Base-by-base conservation (phyloP, 805 yeast genomes). In the Wickerhamiella kurtzmanii region DNA sequence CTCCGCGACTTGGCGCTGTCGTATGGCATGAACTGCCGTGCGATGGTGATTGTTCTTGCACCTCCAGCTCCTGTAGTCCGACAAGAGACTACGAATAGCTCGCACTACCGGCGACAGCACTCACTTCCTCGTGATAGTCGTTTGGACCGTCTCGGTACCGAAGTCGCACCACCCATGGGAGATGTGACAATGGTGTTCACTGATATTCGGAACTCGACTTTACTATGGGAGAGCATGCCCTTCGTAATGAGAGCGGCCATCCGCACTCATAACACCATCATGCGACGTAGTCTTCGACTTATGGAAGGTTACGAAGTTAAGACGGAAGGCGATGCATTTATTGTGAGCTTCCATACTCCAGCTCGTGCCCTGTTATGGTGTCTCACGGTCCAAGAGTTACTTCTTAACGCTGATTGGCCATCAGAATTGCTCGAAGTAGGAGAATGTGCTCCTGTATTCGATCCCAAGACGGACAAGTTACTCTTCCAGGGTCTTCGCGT, bases 241-340 rank as follows among this genome's bases (percentile, higher is more conserved):
- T 38, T 50, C 18, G 94, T 96, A 0, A 92, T 92, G 99, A 72
- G 96, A 62, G 80, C 95, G 2, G 97, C 98, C 0, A 92, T 92
- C 59, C 86, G 87, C 64, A 82, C 85, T 3, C 99, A 92, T 64
- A 92, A 92, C 60, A 76, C 84, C 19, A 76, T 92, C 25, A 92
- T 92, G 98, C 77, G 99, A 59, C 75, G 97, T 44, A 94, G 86
- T 55, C 67, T 92, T 52, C 75, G 96, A 55, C 80, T 88, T 43
- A 85, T 84, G 60, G 96, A 97, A 35, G 99, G 98, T 2, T 92
- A 92, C 61, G 99, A 92, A 63, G 98, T 92, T 22, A 92, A 92
- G 62, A 92, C 96, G 1, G 99, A 92, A 76, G 99, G 99, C 60
- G 99, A 92, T 71, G 95, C 98, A 0, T 92, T 92, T 57, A 88